Conservation (phyloP, 441 rosid species). For the Biscutella auriculata region DNA sequence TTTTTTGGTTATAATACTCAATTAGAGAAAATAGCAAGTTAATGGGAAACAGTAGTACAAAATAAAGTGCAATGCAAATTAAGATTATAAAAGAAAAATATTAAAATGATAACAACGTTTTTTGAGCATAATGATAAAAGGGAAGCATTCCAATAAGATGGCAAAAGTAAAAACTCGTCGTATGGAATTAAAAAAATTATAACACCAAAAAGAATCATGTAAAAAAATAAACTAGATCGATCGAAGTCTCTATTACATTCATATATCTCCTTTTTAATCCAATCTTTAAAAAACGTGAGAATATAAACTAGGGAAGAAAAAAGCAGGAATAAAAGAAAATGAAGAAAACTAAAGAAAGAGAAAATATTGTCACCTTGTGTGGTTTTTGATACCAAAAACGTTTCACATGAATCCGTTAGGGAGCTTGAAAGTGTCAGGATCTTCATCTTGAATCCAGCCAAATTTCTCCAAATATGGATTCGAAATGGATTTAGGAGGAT, state of each 20-base stretch:
- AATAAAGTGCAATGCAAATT: neutral
- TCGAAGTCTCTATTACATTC: slow-evolving; percentile 13
- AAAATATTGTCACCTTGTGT: slow-evolving; percentile 20
- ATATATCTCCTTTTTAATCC: slow-evolving; percentile 4
- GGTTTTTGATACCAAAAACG: neutral
- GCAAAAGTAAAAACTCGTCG: slow-evolving; percentile 7
- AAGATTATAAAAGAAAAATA: slow-evolving; percentile 13
- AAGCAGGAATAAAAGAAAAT: neutral
- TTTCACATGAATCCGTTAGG: slow-evolving; percentile 15
- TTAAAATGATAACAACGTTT: slow-evolving; percentile 1
- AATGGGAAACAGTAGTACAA: slow-evolving; percentile 4
- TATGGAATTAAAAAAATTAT: slow-evolving; percentile 14
- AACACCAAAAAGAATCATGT: slow-evolving; percentile 2
- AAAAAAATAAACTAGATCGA: neutral
- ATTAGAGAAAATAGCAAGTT: slow-evolving; percentile 1
- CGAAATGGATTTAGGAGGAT: slow-evolving; percentile 45
- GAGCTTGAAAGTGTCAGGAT: slow-evolving; percentile 37
- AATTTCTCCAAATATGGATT: slow-evolving; percentile 71
- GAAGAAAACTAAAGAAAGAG: neutral
- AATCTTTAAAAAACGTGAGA: neutral
- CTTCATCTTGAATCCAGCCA: slow-evolving; percentile 83
- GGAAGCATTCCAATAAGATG: slow-evolving; percentile 13
- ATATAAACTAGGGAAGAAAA: neutral
- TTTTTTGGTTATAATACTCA: neutral
- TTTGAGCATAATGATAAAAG: neutral